Percentiles rank a stretch among this genome's conserved stretches.
Conservation (phyloP, 495 filamentous ascomycete species). For the Penicillium paradoxum region DNA sequence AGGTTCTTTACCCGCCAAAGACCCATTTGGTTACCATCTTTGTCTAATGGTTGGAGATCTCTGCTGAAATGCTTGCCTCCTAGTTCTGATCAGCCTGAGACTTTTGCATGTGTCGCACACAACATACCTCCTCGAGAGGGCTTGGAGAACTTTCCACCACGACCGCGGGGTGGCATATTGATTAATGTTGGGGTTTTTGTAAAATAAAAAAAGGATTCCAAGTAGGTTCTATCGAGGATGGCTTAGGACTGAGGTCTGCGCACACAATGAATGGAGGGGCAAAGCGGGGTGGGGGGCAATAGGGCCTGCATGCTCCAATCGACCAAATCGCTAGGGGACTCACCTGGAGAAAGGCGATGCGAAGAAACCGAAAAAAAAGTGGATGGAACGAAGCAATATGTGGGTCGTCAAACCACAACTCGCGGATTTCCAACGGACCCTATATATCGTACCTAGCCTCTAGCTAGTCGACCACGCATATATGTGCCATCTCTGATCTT, state of each 20-base stretch:
- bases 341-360: too few species aligned
- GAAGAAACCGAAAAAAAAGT: too few species aligned
- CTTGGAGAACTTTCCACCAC: constrained; percentile 92
- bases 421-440: too few species aligned
- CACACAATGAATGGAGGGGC: neutral
- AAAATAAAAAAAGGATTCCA: neutral
- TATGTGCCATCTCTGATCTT: too few species aligned
- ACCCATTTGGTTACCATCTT: constrained; percentile 68
- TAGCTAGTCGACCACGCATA: too few species aligned
- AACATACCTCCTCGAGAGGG: constrained; percentile 79
- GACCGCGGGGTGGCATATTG: constrained; percentile 53
- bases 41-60: constrained; percentile 78
- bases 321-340: too few species aligned
- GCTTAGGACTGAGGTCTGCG: neutral
- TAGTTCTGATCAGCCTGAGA: constrained; percentile 25
- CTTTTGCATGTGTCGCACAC: constrained; percentile 6
- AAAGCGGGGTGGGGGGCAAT: too few species aligned
- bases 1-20: constrained; percentile 64
- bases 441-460: too few species aligned
- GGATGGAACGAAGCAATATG: too few species aligned
- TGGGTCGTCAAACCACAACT: too few species aligned
- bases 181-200: too few species aligned
- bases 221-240: neutral
- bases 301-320: too few species aligned
- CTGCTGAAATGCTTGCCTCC: constrained; percentile 94